Conservation (phyloP, 192 early-diverging fungal species). For the Dissophora globulifera region DNA sequence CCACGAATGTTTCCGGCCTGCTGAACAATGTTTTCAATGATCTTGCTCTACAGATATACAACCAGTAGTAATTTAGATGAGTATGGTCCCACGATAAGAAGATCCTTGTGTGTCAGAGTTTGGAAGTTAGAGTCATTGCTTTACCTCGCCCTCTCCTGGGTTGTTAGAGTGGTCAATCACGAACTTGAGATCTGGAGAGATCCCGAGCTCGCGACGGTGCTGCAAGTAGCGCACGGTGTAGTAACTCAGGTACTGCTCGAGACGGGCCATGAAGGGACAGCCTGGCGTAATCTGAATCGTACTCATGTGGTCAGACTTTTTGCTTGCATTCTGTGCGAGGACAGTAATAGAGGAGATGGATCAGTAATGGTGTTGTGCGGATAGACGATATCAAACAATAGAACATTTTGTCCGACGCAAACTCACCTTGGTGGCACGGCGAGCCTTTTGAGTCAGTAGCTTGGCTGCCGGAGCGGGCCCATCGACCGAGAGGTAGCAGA, state of each 20-base stretch:
- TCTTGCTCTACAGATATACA: conserved; percentile 50
- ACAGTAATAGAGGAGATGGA: not conserved
- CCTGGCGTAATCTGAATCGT: conserved; percentile 50
- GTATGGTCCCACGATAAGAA: too few relatives aligned
- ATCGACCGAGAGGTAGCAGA: conserved; percentile 52
- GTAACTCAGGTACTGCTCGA: conserved; percentile 50
- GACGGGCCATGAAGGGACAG: conserved; percentile 48
- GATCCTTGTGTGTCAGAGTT: too few relatives aligned
- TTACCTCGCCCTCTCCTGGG: conserved; percentile 54
- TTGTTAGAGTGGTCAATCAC: conserved; percentile 52
- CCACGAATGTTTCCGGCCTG: conserved; percentile 40
- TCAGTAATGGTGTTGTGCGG: not conserved
- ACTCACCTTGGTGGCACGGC: conserved; percentile 28
- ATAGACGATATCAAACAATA: too few relatives aligned
- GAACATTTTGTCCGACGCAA: too few relatives aligned
- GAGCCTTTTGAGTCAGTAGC: conserved; percentile 39
- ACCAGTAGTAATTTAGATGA: too few relatives aligned
- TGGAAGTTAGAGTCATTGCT: too few relatives aligned
- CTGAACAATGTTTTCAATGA: conserved; percentile 49
- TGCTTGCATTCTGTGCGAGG: conserved; percentile 8
- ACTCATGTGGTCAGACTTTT: conserved; percentile 26
- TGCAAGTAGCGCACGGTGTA: conserved; percentile 48
- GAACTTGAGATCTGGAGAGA: conserved; percentile 53
- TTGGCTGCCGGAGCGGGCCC: conserved; percentile 51
- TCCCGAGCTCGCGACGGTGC: conserved; percentile 23